Evolutionary conservation across 495 filamentous ascomycete species (phyloP), one percentile per base, ranked within the genome.

Genomic region (Xylaria bambusicola): DNA sequence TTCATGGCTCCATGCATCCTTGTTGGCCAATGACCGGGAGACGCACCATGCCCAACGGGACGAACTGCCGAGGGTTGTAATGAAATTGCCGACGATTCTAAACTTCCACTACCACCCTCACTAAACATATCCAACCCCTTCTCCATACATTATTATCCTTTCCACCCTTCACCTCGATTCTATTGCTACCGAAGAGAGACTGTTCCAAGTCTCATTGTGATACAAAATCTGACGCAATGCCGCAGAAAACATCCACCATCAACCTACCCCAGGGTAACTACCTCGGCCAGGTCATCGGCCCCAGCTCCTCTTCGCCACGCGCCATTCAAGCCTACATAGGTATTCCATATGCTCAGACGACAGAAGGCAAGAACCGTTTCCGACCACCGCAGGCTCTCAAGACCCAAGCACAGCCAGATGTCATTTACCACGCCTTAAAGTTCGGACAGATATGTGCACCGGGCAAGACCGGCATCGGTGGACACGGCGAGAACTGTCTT

Each of bases 321-420:
- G 61, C 75, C 9, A 58, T 87, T 21, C 82, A 88, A 44, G 79
- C 64, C 7, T 88, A 82, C 60, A 70, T 80, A n/a, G 85, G 85
- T 15, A 77, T 88, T 56, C 86, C 83, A 1, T 88, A 83, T 62
- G 85, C 81, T 1, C 69, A 82, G 50, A 74, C 79, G 0, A 83
- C 85, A 0, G 71, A 70, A 24, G 84, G 82, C 15, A 66, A 83
- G 26, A 77, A 81, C 61, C 78, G 85, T 46, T 87, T 86, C 69
- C 75, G 69, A 35, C 80, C 78, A 20, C 78, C 85, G 3, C 77
- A 74, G 61, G 69, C 62, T 23, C 56, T 76, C 63, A 70, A 64
- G 27, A 59, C 52, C 47, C 69, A 20, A 56, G 70, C 27, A 54
- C 48, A 56, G 1, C 15, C 59, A 20, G 71, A 81, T 52, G 53